Base-by-base conservation (phyloP, 257 asterid genomes). In the Cynanchum wilfordii region DNA sequence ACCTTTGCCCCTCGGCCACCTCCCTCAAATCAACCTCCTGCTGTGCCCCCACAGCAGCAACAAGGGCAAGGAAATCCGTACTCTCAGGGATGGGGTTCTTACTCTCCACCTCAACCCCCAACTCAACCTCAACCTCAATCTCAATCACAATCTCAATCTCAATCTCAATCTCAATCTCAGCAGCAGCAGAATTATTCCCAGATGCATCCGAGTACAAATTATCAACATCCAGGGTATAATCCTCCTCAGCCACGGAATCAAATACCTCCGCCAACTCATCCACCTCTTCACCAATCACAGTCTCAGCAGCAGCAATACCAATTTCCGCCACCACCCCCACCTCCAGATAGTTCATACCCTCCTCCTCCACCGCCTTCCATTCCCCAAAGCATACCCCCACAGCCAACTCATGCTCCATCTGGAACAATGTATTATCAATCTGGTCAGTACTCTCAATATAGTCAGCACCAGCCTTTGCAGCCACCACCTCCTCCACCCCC, bases 271-370 rank as follows among this genome's bases (percentile, higher is more conserved):
- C 90, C 83, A 2, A 82, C 88, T 1, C 82, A 80, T 66, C 89
- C 84, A 56, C 88, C 87, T 20, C 89, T 81, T 8, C 85, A 86
- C 3, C 85, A 84, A 65, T 85, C 81, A 22, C 90, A 80, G 7
- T 78, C 85, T 0, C 82, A 82, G 55, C 87, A 79, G 73, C 89
- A 77, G 77, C 85, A 87, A 56, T 76, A 76, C 47, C 90, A 67
- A 45, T 87, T 72, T 71, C 93, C 87, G 45, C 95, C 92, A 0
- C 91, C 93, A 0, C 96, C 98, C 0, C 97, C 96, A 0, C 96
- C 90, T 1, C 89, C 86, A 9, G 97, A 89, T 66, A 83, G 87
- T 60, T 84, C 96, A n/a, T 87, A 79, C 69, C 96, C 89, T 67
- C 95, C 88, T 56, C 73, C 90, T 33, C 85, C 90, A 44, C 88